Evolutionary conservation across 2,329 filamentous ascomycete species (phyloP), one percentile per base, ranked within the genome.

Genomic region (Fusarium concolor): DNA sequence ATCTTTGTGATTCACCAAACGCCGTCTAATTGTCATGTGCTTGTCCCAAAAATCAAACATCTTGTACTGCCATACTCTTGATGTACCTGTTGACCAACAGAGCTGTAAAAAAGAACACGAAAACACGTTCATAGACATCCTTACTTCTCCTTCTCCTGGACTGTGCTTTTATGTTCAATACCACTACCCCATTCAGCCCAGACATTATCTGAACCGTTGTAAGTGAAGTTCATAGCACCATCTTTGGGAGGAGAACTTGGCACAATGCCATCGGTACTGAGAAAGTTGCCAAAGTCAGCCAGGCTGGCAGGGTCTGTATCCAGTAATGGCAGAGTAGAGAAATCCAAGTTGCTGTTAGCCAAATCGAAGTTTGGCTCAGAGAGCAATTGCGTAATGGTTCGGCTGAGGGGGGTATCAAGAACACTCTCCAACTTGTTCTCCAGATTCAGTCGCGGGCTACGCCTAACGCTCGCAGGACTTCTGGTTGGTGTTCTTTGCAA

Each of bases 381-480:
- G 20, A 92, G 81, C 62, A 92, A 81, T 70, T 90, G 85, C 67
- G 86, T 87, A 35, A 93, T 83, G 22, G 89, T 87, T 37, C 86
- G 83, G 3, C 87, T 88, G 72, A 90, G 86, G 0, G 89, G 89
- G 8, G 88, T 88, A 55, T 84, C 82, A 45, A 82, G 79, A 5
- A 79, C 65, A 46, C 64, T 73, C 10, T 79, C 78, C 44, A 84
- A 79, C 41, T 77, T 75, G 45, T 61, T 73, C 11, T 79, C 78
- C 41, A 84, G 79, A 38, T 78, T 75, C 9, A 76, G 74, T 31
- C 81, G 79, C 24, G 84, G 84, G 56, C 81, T 85, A 35, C 82
- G 80, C 58, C 82, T 78, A 56, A 78, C 76, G 44, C 75, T 71
- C n/a, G 74, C 73, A 57, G 67, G 56, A 26, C 69, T 84, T 67